phyloP scores from a whole-genome alignment of 257 asterid genomes.

The Primulina eburnea region DNA sequence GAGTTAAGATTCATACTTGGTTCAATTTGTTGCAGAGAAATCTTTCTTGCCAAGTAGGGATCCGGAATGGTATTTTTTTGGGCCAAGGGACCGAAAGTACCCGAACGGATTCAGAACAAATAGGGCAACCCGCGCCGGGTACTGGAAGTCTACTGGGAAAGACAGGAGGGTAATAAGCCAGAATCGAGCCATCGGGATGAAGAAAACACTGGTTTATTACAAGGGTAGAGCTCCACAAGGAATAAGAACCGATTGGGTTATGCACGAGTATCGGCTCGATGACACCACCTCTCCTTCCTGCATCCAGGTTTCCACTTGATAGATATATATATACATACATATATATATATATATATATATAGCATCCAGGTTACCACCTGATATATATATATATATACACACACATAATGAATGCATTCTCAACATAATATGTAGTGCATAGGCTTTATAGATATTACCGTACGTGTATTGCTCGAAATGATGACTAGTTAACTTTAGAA shows the following conservation, averaged over 20 bases:
- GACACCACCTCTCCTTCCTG: constrained; percentile 39
- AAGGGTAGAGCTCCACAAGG: constrained; percentile 97
- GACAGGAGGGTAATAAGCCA: constrained; percentile 74
- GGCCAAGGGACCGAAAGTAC: constrained; percentile 94
- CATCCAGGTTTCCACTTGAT: constrained; percentile 55
- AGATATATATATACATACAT: background rate
- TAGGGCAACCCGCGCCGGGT: constrained; percentile 88
- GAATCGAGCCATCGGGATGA: constrained; percentile 82
- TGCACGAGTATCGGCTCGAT: constrained; percentile 92
- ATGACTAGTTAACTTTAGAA: background rate
- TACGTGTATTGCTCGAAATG: too few relatives aligned
- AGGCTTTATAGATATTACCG: too few relatives aligned
- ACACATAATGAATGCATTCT: background rate
- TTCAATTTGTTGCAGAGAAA: constrained; percentile 56
- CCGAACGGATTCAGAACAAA: constrained; percentile 93
- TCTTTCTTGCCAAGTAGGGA: constrained; percentile 92
- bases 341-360: too few relatives aligned
- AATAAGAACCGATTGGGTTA: constrained; percentile 87
- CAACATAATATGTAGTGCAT: background rate
- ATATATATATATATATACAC: too few relatives aligned
- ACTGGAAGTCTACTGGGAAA: constrained; percentile 95
- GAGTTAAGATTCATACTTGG: background rate
- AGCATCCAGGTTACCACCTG: too few relatives aligned
- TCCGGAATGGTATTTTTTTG: constrained; percentile 97
- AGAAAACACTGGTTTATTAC: constrained; percentile 87